Conservation (phyloP, 257 asterid species). For the Coffea canephora region DNA sequence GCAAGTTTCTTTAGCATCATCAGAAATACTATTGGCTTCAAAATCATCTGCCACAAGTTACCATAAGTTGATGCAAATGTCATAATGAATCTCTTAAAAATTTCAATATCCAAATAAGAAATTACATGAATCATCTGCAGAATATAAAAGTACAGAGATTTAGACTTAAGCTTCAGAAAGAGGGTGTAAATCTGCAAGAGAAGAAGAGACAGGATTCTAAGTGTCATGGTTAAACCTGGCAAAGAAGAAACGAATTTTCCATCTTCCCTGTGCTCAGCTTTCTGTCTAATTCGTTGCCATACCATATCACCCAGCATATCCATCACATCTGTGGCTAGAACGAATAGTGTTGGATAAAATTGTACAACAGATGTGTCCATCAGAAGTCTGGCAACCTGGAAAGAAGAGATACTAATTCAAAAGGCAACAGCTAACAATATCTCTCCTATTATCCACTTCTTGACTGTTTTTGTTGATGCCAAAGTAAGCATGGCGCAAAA, state of each 20-base stretch:
- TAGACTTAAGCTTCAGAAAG: not conserved
- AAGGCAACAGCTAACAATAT: conserved; percentile 8
- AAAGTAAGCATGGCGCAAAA: not conserved
- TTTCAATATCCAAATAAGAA: not conserved
- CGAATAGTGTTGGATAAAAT: conserved; percentile 79
- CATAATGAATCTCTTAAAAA: not conserved
- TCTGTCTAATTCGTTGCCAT: conserved; percentile 71
- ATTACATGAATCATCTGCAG: not conserved
- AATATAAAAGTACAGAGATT: not conserved
- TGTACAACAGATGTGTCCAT: conserved; percentile 65
- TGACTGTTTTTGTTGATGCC: not conserved
- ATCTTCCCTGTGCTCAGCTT: conserved; percentile 57
- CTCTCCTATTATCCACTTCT: not conserved
- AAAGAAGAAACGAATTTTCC: conserved; percentile 45
- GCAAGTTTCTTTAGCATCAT: conserved; percentile 91
- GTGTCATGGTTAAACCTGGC: conserved; percentile 46
- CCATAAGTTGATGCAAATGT: conserved; percentile 7
- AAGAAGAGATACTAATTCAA: conserved; percentile 21
- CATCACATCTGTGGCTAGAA: conserved; percentile 76
- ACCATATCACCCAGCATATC: conserved; percentile 88
- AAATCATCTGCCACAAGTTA: conserved; percentile 57
- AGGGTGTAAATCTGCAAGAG: not conserved
- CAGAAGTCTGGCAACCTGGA: conserved; percentile 78
- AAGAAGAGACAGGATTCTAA: conserved; percentile 9
- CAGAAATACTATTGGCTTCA: conserved; percentile 43